Evolutionary conservation across 768 basidiomycete genomes (phyloP), one percentile per base, ranked within the genome.

Genomic region (Boletus patriciae): DNA sequence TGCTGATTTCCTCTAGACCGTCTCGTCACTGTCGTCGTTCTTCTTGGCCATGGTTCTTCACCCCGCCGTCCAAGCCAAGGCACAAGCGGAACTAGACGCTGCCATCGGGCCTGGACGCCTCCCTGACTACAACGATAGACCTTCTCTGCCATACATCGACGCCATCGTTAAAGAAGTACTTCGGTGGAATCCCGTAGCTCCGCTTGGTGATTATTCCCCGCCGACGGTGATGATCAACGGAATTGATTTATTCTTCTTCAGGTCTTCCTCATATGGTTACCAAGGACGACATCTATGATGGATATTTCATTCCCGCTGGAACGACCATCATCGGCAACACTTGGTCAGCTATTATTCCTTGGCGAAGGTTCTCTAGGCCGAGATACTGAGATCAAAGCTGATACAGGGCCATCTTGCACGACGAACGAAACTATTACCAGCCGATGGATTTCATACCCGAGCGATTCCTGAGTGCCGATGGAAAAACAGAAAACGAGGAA

Each of bases 301-400:
- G 66, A 36, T 72, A 70, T 50, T 68, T 70, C 52, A 72, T 72
- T 40, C 70, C 70, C n/a, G 70, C 66, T 5, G 70, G 70, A 15
- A 75, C 85, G 1, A 80, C 78, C 10, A 77, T 87, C 18, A 78
- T 84, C 29, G 83, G 83, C 1, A 87, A 85, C 60, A 77, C 82
- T 19, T 86, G 85, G 84, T 78, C 16, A 58, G 65, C 34, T 34
- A 2, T n/a, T 9, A 1, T 55, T 43, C n/a, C 13, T 38, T 27
- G 19, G 29, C 12, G 23, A 49, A 44, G n/a, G n/a, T n/a, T 19
- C 21, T 47, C 33, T 11, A 6, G 18, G 4, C 15, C 19, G 38
- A 27, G 43, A 54, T 52, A n/a, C 50, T 67, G 11, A 67, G 31
- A 44, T 33, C 33, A 7, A 41, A 41, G 13, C 3, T 47, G 27